Conservation (phyloP, 805 yeast genomes). For the Torulaspora quercuum region DNA sequence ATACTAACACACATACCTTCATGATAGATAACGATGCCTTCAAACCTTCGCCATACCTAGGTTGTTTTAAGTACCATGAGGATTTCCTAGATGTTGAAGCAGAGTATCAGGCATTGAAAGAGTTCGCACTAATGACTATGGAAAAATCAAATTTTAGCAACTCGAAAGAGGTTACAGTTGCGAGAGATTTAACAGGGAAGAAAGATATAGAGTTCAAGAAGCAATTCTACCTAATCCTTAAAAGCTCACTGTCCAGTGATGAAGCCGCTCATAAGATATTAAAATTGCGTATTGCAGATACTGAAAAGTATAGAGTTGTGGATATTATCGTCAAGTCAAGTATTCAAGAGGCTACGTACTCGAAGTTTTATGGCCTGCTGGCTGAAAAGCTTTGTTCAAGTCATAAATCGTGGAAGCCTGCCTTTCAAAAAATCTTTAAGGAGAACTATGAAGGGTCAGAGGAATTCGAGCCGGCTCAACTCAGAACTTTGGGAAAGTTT, state of each 20-base stretch:
- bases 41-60: conserved; percentile 5
- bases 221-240: conserved; percentile 72
- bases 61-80: conserved; percentile 14
- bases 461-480: conserved; percentile 64
- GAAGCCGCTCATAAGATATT: conserved; percentile 88
- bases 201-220: conserved; percentile 65
- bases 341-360: conserved; percentile 80
- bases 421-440: conserved; percentile 52
- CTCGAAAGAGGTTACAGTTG: no score
- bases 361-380: conserved; percentile 77
- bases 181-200: conserved; percentile 67
- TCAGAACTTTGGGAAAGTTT: conserved; percentile 75
- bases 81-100: conserved; percentile 15
- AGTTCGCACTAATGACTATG: conserved; percentile 11
- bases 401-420: conserved; percentile 52
- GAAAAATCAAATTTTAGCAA: no score
- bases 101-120: conserved; percentile 10
- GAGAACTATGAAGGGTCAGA: conserved; percentile 57
- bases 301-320: conserved; percentile 51
- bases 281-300: conserved; percentile 43
- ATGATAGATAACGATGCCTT: conserved; percentile 15
- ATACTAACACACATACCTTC: conserved; percentile 14
- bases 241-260: conserved; percentile 87
- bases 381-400: conserved; percentile 60
- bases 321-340: conserved; percentile 79